Conservation (phyloP, 352 stramenopile genomes). For the Globisporangium solare region DNA sequence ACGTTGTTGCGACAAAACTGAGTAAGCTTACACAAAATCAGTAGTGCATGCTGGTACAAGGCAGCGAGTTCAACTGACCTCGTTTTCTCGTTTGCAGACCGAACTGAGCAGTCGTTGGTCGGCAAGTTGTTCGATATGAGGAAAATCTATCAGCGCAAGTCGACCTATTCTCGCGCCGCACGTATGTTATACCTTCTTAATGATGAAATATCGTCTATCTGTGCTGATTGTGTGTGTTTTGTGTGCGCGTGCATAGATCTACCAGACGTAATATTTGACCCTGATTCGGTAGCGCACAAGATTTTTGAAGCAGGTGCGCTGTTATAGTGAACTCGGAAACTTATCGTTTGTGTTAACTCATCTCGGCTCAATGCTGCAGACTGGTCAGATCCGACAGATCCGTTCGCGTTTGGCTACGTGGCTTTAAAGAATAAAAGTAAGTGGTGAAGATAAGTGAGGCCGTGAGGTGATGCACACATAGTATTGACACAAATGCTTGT, state of each 20-base stretch:
- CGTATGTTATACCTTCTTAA: slow-evolving; percentile 27
- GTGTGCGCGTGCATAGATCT: slow-evolving; percentile 31
- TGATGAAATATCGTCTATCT: not conserved
- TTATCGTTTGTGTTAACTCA: not conserved
- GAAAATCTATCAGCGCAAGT: slow-evolving; percentile 38
- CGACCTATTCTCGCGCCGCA: slow-evolving; percentile 29
- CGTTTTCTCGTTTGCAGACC: slow-evolving; percentile 18
- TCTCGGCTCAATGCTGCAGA: slow-evolving; percentile 1
- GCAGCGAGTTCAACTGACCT: not conserved
- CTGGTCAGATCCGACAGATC: slow-evolving; percentile 37
- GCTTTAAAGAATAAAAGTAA: slow-evolving; percentile 44
- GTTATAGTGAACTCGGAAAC: not conserved
- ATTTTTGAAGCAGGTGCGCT: slow-evolving; percentile 60
- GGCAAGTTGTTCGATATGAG: slow-evolving; percentile 63
- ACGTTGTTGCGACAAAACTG: slow-evolving; percentile 25
- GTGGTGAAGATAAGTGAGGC: too few species aligned
- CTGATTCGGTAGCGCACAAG: slow-evolving; percentile 51
- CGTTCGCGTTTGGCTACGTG: slow-evolving; percentile 41
- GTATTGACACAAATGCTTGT: not conserved
- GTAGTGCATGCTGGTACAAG: not conserved
- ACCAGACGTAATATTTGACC: slow-evolving; percentile 48
- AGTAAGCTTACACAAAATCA: slow-evolving; percentile 4
- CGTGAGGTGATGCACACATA: slow-evolving; percentile 2
- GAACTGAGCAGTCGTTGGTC: slow-evolving; percentile 46
- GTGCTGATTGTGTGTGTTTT: slow-evolving; percentile 5